phyloP scores from a whole-genome alignment of 176 grass and related monocot species.

The Dendrocalamus sinicus region DNA sequence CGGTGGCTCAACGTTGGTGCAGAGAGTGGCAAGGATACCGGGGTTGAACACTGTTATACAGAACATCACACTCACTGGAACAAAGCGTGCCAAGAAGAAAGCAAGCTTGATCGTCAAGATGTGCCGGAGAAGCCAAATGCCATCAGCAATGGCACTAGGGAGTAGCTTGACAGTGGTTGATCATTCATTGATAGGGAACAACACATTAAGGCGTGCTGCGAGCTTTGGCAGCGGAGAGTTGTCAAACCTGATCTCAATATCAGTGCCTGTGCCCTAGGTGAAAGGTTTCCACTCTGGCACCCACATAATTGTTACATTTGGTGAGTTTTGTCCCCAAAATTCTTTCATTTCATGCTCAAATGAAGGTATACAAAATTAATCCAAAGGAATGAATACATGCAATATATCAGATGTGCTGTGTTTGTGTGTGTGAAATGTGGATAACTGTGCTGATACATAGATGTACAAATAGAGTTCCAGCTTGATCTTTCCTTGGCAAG shows the following conservation, averaged over 20 bases:
- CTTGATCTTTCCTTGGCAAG: slow-evolving; percentile 55
- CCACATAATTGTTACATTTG: slow-evolving; percentile 44
- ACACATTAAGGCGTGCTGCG: slow-evolving; percentile 45
- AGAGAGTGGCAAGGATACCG: slow-evolving; percentile 62
- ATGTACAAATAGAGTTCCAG: slow-evolving; percentile 43
- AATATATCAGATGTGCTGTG: slow-evolving; percentile 40
- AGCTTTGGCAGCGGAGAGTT: slow-evolving; percentile 69
- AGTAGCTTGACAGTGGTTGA: slow-evolving; percentile 53
- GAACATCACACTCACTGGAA: slow-evolving; percentile 65
- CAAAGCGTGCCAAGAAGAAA: slow-evolving; percentile 93
- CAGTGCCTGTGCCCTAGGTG: slow-evolving; percentile 74
- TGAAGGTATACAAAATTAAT: slow-evolving; percentile 64
- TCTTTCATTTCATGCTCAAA: slow-evolving; percentile 65
- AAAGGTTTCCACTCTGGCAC: slow-evolving; percentile 35
- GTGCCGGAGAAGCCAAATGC: slow-evolving; percentile 68
- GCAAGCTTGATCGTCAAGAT: slow-evolving; percentile 76
- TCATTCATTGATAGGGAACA: slow-evolving; percentile 62
- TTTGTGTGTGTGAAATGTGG: slow-evolving; percentile 47
- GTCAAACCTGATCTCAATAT: slow-evolving; percentile 68
- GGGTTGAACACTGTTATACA: slow-evolving; percentile 70
- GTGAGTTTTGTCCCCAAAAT: slow-evolving; percentile 54
- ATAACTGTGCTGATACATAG: slow-evolving; percentile 55
- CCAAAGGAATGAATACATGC: slow-evolving; percentile 53
- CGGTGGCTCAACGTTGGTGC: slow-evolving; percentile 57
- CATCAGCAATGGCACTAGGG: slow-evolving; percentile 52